A percentile compares a stretch with the other conserved stretches of the same genome.
Evolutionary conservation across 2,329 filamentous ascomycete species (phyloP).

Genomic region (Talaromyces pinophilus): DNA sequence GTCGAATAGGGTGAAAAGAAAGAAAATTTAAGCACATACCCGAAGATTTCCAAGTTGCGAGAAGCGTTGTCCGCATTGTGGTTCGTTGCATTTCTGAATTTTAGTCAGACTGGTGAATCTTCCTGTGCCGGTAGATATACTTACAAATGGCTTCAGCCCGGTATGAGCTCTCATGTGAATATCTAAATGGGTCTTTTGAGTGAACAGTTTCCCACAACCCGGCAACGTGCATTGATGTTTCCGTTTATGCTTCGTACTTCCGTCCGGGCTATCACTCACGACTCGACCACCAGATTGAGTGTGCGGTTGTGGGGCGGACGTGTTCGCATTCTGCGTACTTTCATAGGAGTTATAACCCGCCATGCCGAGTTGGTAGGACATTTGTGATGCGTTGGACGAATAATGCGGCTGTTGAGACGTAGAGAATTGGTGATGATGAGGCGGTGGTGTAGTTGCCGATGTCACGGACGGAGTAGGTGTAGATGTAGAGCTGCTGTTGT

Average conservation of each 20-base stretch:
- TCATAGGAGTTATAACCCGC: slow-evolving; percentile 28
- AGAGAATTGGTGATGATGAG: slow-evolving; percentile 38
- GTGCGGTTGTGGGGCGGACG: slow-evolving; percentile 31
- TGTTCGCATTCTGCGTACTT: slow-evolving; percentile 34
- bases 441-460: slow-evolving; percentile 22
- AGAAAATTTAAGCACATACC: slow-evolving; percentile 52
- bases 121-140: slow-evolving; percentile 34
- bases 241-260: slow-evolving; percentile 48
- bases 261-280: slow-evolving; percentile 18
- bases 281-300: background rate
- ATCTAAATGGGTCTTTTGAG: slow-evolving; percentile 88
- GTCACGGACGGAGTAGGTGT: slow-evolving; percentile 30
- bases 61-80: slow-evolving; percentile 75
- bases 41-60: slow-evolving; percentile 90
- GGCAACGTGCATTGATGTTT: slow-evolving; percentile 75
- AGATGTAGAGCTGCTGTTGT: background rate
- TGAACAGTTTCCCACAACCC: slow-evolving; percentile 78
- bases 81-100: slow-evolving; percentile 65
- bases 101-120: background rate
- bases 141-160: slow-evolving; percentile 84
- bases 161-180: slow-evolving; percentile 89
- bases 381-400: slow-evolving; percentile 28
- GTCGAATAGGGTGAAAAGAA: background rate
- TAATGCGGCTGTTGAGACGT: slow-evolving; percentile 37
- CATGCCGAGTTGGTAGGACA: slow-evolving; percentile 24